Percentiles rank a stretch among this genome's conserved stretches.
These are phyloP conservation scores for Clathrospora elynae DNA, from an alignment of 2,329 filamentous ascomycete genomes.

Conservation along the genomic window DNA sequence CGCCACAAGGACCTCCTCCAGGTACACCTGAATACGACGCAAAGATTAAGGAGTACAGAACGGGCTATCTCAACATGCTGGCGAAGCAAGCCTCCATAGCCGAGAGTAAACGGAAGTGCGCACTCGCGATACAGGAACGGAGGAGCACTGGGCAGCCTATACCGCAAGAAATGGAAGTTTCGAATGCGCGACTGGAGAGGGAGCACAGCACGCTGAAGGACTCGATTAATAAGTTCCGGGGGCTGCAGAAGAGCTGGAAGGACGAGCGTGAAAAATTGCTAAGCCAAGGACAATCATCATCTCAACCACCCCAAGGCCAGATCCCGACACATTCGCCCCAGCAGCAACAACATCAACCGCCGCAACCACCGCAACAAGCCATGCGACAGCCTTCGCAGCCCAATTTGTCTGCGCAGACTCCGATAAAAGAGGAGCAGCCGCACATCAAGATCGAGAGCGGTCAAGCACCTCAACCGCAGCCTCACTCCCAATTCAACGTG, in stretches of 20 bases:
- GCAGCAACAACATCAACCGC: conserved; percentile 28
- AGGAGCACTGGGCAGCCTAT: conserved; percentile 41
- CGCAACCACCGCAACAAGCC: conserved; percentile 32
- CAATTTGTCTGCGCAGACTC: conserved; percentile 29
- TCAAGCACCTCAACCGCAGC: conserved; percentile 28
- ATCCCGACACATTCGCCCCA: conserved; percentile 32
- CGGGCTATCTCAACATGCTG: conserved; percentile 44
- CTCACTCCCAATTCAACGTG: conserved; percentile 32
- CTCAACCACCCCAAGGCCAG: conserved; percentile 26
- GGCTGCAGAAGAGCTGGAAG: conserved; percentile 43
- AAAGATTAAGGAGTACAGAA: conserved; percentile 45
- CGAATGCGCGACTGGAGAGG: conserved; percentile 38
- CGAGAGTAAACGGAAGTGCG: conserved; percentile 32
- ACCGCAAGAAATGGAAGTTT: conserved; percentile 34
- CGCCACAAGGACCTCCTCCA: conserved; percentile 29
- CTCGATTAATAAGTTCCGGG: conserved; percentile 45
- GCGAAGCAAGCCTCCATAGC: conserved; percentile 39
- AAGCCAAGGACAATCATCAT: conserved; percentile 38
- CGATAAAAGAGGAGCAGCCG: conserved; percentile 43
- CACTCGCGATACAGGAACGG: conserved; percentile 35
- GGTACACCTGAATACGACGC: conserved; percentile 46
- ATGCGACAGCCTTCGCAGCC: conserved; percentile 39
- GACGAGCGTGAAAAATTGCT: conserved; percentile 40
- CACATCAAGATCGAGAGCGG: conserved; percentile 47
- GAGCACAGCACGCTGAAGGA: conserved; percentile 38